phyloP scores from a whole-genome alignment of 208 protist genomes.

The Jaenimonas drosophilae region DNA sequence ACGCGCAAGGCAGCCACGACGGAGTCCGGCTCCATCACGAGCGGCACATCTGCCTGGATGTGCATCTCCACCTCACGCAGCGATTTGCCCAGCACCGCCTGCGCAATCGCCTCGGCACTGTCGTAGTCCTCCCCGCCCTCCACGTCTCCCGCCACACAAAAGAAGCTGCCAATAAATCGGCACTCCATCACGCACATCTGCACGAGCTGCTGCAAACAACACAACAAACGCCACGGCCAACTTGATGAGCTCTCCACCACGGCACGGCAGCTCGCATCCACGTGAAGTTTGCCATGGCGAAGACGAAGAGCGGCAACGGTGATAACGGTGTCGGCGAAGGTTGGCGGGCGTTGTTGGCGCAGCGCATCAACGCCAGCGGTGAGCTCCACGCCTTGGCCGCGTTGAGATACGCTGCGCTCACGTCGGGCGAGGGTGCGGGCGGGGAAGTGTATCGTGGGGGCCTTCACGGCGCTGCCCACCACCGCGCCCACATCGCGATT shows the following conservation, averaged over 20 bases:
- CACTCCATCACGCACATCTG: conserved; percentile 56
- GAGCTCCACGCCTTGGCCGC: conserved; percentile 15
- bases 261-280: conserved; percentile 14
- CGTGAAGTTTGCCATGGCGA: conserved; percentile 28
- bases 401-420: conserved; percentile 66
- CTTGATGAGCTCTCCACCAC: conserved; percentile 39
- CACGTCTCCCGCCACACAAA: conserved; percentile 32
- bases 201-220: conserved; percentile 39
- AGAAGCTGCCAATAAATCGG: conserved; percentile 74
- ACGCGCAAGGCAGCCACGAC: conserved; percentile 57
- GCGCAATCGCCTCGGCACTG: conserved; percentile 39
- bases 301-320: conserved; percentile 34
- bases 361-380: conserved; percentile 6
- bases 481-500: conserved; percentile 57
- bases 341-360: conserved; percentile 24
- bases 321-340: conserved; percentile 48
- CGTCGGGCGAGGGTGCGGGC: conserved; percentile 30
- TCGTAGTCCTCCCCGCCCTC: conserved; percentile 35
- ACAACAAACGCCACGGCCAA: conserved; percentile 56
- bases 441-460: conserved; percentile 26
- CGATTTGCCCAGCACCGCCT: conserved; percentile 31
- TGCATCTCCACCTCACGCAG: conserved; percentile 21
- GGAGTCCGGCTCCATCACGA: conserved; percentile 41
- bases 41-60: conserved; percentile 27
- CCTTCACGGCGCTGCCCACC: conserved; percentile 33